Base-by-base conservation (phyloP, 345 rosid genomes). In the Linum lewisii region DNA sequence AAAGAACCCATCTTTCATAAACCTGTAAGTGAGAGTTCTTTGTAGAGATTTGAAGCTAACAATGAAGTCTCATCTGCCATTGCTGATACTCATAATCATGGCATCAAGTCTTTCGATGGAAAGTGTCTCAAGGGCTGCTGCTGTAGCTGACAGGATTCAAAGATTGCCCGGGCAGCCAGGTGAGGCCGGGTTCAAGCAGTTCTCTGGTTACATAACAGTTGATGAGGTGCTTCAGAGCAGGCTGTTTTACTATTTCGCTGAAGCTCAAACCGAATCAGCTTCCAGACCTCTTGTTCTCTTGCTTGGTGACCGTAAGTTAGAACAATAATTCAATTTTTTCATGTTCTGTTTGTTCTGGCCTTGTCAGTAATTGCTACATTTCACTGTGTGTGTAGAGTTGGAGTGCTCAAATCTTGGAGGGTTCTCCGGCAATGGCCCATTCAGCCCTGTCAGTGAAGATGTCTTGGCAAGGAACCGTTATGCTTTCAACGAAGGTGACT, bases 161-260 rank as follows among this genome's bases (percentile, higher is more conserved):
- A 42, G 47, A 11, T 11, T 79, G 24, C 83, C 81, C 0, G 83
- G 81, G 3, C 81, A 79, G 51, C 83, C 78, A 3, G 16, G 55
- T 3, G 16, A 11, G 16, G 47, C 13, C 13, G 18, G 47, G 14
- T 42, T 42, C 16, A 16, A 16, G 1, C 47, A 42, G 47, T 42
- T 6, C 13, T 8, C 47, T 0, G 47, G 47, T 3, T 42, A 42
- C 14, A 11, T 42, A 37, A 45, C 75, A 25, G 51, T 61, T 15
- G 77, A 76, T 22, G 72, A 59, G 10, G 34, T 66, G 50, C 63
- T 56, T n/a, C 53, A 49, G 15, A 72, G 71, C 61, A 73, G 70
- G 51, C 73, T 81, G 18, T 76, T 76, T 55, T 81, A 78, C 64
- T 81, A 81, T 65, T 76, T 81, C 21, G 83, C 54, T 21, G 81